Percentiles rank a stretch among this genome's conserved stretches.
Conservation (phyloP, 371 early-diverging fungal species). For the Apophysomyces elegans region DNA sequence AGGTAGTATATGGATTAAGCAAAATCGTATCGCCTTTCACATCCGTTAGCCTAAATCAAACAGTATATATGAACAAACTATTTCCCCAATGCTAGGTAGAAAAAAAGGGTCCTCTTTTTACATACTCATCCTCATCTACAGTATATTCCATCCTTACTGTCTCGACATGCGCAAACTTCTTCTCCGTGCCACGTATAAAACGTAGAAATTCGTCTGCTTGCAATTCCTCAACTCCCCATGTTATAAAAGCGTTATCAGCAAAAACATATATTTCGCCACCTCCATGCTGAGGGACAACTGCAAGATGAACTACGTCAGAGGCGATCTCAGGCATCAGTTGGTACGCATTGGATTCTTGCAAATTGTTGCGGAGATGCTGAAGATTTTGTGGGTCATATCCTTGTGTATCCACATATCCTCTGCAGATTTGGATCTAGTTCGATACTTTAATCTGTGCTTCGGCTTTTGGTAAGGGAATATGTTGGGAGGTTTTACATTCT, state of each 20-base stretch:
- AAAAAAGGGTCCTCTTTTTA: not conserved
- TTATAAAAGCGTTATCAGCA: constrained; percentile 29
- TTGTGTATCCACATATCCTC: constrained; percentile 32
- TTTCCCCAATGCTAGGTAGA: not conserved
- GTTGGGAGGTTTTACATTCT: constrained; percentile 19
- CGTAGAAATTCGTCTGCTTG: constrained; percentile 15
- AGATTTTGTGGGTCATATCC: constrained; percentile 9
- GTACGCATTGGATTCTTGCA: constrained; percentile 9
- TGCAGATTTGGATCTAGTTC: constrained; percentile 30
- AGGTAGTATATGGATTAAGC: constrained; percentile 30
- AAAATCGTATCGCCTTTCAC: constrained; percentile 34
- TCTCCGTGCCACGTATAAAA: constrained; percentile 2
- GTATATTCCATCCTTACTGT: constrained; percentile 24
- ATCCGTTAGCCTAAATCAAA: constrained; percentile 26
- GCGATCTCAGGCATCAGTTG: constrained; percentile 8
- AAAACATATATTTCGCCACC: constrained; percentile 40
- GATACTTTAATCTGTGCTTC: no score
- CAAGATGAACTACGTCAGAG: constrained; percentile 23
- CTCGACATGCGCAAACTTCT: not conserved
- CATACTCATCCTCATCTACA: constrained; percentile 45
- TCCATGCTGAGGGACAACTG: constrained; percentile 7
- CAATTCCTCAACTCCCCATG: constrained; percentile 27
- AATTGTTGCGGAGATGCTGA: not conserved
- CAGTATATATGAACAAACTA: not conserved
- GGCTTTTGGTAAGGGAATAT: not conserved